Base-by-base conservation (phyloP, 805 yeast species). In the Yarrowia sp. region DNA sequence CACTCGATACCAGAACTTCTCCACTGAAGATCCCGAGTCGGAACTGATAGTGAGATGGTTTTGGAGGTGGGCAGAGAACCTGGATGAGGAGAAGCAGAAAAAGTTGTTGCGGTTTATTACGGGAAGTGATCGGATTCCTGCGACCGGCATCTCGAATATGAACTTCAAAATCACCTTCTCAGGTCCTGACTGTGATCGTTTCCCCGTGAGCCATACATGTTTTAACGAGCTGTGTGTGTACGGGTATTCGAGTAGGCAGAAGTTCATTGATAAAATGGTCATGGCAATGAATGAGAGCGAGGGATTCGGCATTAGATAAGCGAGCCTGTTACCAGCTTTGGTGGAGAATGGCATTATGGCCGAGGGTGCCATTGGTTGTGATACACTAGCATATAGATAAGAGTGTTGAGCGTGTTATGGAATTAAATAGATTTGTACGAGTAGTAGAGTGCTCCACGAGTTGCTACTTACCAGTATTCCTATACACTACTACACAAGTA, bases 141-240 rank as follows among this genome's bases (percentile, higher is more conserved):
- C 97, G 0, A 90, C 97, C 0, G 99, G 99, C 0, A 80, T 91
- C 30, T 86, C 89, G 32, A 87, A 88, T 61, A 77, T 93, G 77
- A 80, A 80, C 48, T 87, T 95, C 71, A 86, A 86, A 67, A 83
- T 93, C n/a, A 83, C 87, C 16, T 82, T 82, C 64, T 64, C 83
- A 14, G 82, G 82, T 0, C 74, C 70, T 1, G 82, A 80, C 67
- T 73, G 77, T 38, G 79, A 82, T 1, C 78, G 87, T 54, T 76
- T 92, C 17, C 98, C 98, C 0, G 78, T 88, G 16, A 91, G 98
- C 0, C 98, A 93, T 72, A 95, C 98, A 0, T 93, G 99, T 70
- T 93, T 95, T 78, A 95, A 93, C 72, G 97, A 93, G 77, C 73
- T 93, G 24, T 88, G 93, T 64, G 69, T 95, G 6, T 88, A 85